phyloP scores from a whole-genome alignment of 306 rosid species.

The Nissolia schottii region DNA sequence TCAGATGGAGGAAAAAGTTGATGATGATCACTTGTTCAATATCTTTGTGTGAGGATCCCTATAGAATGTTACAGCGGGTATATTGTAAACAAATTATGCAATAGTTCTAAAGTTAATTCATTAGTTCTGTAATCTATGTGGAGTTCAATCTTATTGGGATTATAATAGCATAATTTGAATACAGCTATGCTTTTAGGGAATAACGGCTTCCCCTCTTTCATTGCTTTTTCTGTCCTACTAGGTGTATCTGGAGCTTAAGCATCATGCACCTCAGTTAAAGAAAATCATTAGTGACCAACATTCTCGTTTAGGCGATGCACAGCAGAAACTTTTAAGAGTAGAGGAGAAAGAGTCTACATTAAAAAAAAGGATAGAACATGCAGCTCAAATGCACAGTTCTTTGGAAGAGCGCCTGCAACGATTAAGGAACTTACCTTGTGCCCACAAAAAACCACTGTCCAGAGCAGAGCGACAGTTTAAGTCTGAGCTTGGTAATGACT shows the following conservation, averaged over 20 bases:
- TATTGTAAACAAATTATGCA: neutral
- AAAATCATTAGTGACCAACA: slow-evolving; percentile 69
- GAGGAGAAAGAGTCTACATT: slow-evolving; percentile 50
- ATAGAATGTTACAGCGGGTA: slow-evolving; percentile 1
- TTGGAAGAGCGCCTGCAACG: slow-evolving; percentile 73
- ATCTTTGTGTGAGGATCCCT: neutral
- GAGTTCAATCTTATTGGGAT: neutral
- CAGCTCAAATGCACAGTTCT: slow-evolving; percentile 50
- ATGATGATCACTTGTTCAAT: neutral
- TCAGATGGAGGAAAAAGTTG: neutral
- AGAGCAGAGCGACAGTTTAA: slow-evolving; percentile 82
- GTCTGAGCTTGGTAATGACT: slow-evolving; percentile 77
- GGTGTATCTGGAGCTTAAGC: slow-evolving; percentile 86
- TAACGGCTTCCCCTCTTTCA: neutral
- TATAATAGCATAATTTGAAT: neutral
- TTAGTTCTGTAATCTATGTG: slow-evolving; percentile 1
- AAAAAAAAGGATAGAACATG: slow-evolving; percentile 53
- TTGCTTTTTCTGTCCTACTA: slow-evolving; percentile 19
- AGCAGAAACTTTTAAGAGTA: slow-evolving; percentile 54
- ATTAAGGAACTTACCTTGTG: slow-evolving; percentile 67
- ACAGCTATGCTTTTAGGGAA: neutral
- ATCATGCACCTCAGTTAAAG: slow-evolving; percentile 84
- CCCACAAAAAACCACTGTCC: slow-evolving; percentile 77
- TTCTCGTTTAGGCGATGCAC: slow-evolving; percentile 54
- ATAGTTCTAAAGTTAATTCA: slow-evolving; percentile 1